These are phyloP conservation scores for Begonia masoniana DNA, from an alignment of 306 rosid species.

Conservation along the genomic window DNA sequence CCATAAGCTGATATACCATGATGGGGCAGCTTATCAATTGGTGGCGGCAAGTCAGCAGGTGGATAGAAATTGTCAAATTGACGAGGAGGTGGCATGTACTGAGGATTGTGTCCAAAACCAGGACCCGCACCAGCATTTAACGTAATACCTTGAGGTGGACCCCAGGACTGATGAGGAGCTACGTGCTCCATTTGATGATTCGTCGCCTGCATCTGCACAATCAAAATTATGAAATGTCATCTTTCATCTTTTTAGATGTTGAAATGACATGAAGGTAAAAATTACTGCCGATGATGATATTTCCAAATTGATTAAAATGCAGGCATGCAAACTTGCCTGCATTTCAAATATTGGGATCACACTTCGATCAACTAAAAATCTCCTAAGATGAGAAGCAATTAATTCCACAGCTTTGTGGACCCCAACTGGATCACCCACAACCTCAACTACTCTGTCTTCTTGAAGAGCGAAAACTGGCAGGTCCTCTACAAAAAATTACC, in stretches of 20 bases:
- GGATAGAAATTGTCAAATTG: conserved; percentile 72
- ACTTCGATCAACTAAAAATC: conserved; percentile 86
- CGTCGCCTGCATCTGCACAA: conserved; percentile 71
- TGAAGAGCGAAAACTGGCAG: conserved; percentile 86
- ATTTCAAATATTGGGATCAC: conserved; percentile 76
- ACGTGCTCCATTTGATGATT: conserved; percentile 54
- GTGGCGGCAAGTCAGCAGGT: conserved; percentile 58
- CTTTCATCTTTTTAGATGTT: not conserved
- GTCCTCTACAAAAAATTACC: conserved; percentile 47
- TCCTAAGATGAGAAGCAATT: conserved; percentile 84
- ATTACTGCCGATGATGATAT: too few species aligned
- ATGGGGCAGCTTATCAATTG: conserved; percentile 84
- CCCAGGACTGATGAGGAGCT: conserved; percentile 88
- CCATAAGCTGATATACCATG: conserved; percentile 96
- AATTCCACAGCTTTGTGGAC: conserved; percentile 89
- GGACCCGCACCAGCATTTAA: conserved; percentile 80
- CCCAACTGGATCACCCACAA: conserved; percentile 66
- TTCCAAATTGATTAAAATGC: not conserved
- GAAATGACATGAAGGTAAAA: not conserved
- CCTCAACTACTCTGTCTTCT: conserved; percentile 96
- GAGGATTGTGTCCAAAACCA: conserved; percentile 67
- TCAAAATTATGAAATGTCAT: not conserved
- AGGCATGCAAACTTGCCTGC: conserved; percentile 39
- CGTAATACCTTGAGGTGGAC: conserved; percentile 72
- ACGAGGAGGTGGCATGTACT: conserved; percentile 77